These are phyloP conservation scores for Hypoxylon sp. DNA, from an alignment of 2,329 filamentous ascomycete species.

Conservation along the genomic window DNA sequence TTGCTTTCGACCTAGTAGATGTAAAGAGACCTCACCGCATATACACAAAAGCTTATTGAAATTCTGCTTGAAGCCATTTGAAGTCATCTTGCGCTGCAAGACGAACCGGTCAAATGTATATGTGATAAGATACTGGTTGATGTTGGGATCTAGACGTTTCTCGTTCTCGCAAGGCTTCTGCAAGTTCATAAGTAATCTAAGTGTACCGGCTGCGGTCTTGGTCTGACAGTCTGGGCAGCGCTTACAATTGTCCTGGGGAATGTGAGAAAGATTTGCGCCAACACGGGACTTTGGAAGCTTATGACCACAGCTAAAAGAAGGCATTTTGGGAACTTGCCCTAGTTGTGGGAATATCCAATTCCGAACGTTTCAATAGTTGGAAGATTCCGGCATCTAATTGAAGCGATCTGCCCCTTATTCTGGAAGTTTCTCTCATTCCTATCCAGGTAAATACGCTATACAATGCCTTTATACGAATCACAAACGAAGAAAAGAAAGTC, in stretches of 20 bases:
- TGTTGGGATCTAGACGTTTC: slow-evolving; percentile 6
- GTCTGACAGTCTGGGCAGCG: slow-evolving; percentile 38
- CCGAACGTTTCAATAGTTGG: neutral
- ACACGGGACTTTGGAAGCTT: slow-evolving; percentile 31
- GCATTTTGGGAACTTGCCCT: slow-evolving; percentile 20
- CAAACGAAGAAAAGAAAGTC: neutral
- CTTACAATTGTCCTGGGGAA: slow-evolving; percentile 22
- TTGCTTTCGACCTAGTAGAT: slow-evolving; percentile 23
- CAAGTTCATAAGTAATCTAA: slow-evolving; percentile 18
- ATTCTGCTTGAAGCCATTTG: slow-evolving; percentile 19
- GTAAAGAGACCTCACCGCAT: slow-evolving; percentile 13
- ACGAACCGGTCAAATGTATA: slow-evolving; percentile 33
- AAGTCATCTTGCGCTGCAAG: slow-evolving; percentile 29
- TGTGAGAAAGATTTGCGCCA: slow-evolving; percentile 29
- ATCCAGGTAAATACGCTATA: neutral
- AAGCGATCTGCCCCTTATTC: neutral
- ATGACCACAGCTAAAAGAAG: slow-evolving; percentile 34
- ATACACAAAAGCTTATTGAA: slow-evolving; percentile 2
- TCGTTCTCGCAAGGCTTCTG: slow-evolving; percentile 1
- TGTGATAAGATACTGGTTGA: slow-evolving; percentile 25
- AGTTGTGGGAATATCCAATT: neutral
- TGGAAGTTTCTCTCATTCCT: neutral
- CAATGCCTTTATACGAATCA: neutral
- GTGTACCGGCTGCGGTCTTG: slow-evolving; percentile 2
- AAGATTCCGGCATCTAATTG: neutral